Evolutionary conservation across 2,329 filamentous ascomycete species (phyloP), one percentile per base, ranked within the genome.

Genomic region (Neonectria faginata): DNA sequence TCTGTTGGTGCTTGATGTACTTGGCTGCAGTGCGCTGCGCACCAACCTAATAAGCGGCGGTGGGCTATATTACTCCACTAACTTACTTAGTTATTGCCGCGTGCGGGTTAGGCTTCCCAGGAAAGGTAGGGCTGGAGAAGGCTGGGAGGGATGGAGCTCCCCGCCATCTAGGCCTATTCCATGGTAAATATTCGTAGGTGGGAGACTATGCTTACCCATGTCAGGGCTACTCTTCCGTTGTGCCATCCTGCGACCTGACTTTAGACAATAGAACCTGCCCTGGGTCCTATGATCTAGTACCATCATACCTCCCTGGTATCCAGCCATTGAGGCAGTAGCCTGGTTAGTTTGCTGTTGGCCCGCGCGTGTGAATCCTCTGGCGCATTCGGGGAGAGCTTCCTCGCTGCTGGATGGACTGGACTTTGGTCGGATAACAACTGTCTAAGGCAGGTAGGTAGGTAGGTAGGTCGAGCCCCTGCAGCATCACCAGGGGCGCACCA

Each of bases 51-150:
- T 22, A 18, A 29, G 56, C 48, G 61, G 48, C 31, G 52, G 56
- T 59, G 56, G 56, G 44, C 36, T 54, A 16, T 12, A 59, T 50
- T 59, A 59, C 55, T 59, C 61, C 55, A 64, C 61, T 64, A 22
- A 22, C 22, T 22, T 22, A 22, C 22, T 22, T 22, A 59, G 22
- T 25, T 25, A 59, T 55, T 59, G 48, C 60, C 60, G 42, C 48
- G 54, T 63, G 22, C 27, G 45, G 60, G 36, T 42, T 58, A 58
- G 60, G 54, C 55, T 22, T 39, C 41, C 20, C 22, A 58, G 27
- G 48, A 29, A 51, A 51, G 48, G 48, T 11, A 51, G 48, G 33
- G 27, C n/a, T 41, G 29, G 41, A 25, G 52, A 11, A 27, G 22
- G 47, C 11, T 41, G 29, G 41, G 29, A 29, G 7, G 25, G 54